Evolutionary conservation across 257 asterid species (phyloP), one percentile per base, ranked within the genome.

Genomic region (Nicotiana knightiana): DNA sequence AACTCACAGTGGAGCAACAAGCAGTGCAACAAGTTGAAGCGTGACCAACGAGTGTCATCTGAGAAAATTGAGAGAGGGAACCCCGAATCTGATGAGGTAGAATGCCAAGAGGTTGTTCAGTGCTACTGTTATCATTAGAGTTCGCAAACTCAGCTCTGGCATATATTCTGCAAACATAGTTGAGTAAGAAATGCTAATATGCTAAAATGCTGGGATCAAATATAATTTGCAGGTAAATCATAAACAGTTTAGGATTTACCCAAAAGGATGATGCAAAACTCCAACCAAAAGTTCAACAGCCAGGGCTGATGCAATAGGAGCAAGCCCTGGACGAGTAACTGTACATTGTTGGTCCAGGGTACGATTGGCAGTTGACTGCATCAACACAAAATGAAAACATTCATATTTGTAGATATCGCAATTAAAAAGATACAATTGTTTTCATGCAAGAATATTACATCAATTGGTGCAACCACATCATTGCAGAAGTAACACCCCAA

Each of bases 291-390:
- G 93, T 75, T 96, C 98, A 77, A 94, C 99, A 24, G 99, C 99
- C 70, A 94, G 93, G n/a, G 98, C 84, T 30, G 99, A 92, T 67
- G 99, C 98, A 86, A 96, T 96, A 76, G 98, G 98, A 86, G 99
- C 97, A 77, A 96, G 97, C 77, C 99, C 99, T 0, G 99, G 99
- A 67, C 98, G 99, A 65, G 99, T 94, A 85, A 94, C 99, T 28
- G 99, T 96, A 85, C 99, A 96, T 82, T 96, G 99, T 89, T 96
- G 99, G 86, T 96, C 99, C 80, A 96, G 86, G 3, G 99, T 94
- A 24, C 99, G 99, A 67, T 96, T 96, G 80, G 89, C 77, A 48
- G 97, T 96, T 82, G 99, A 96, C 99, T 96, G 92, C 84, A 83
- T 77, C 82, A 61, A 83, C 2, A 43, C 51, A 43, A 9, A 66